Evolutionary conservation across 2,329 filamentous ascomycete species (phyloP), one percentile per base, ranked within the genome.

Genomic region (Myrmaecium sp.): DNA sequence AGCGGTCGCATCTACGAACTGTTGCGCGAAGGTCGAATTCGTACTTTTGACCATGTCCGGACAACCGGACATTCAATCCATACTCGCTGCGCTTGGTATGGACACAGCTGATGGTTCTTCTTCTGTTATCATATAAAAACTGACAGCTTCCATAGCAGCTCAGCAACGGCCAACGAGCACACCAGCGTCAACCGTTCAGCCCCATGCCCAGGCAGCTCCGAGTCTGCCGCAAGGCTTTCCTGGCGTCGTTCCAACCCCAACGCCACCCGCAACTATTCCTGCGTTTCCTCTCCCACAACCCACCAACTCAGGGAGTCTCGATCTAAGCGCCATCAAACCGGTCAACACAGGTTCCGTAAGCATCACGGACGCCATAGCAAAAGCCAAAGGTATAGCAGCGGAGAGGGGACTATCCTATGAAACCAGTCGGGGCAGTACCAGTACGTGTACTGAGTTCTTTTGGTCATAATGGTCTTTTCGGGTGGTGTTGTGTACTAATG

Each of bases 301-400:
- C 3, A 69, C 74, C 5, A 66, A 65, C 30, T 78, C 76, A 32
- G 81, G 81, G 26, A 83, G 69, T 39, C 61, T 91, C 35, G 81
- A 92, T 45, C 55, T 92, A 27, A 84, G 75, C 52, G 65, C 69
- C 29, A 80, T 89, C 45, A 77, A 78, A 42, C 81, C 82, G 4
- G 66, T 76, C 29, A 81, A 67, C 46, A 79, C 78, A 16, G 82
- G 82, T 31, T 81, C 76, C 12, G 74, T 91, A 40, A 86, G 74
- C 51, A 74, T 92, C 36, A 69, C 76, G 31, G 81, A 91, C 49
- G 78, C 81, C 25, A 74, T 92, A 40, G 79, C 82, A 20, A 81
- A 83, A 48, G 82, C 81, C 24, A 78, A 79, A 47, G 77, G 74
- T 21, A 80, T 79, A 49, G 80, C 82, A 21, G 72, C 77, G 16